Evolutionary conservation across 2,329 filamentous ascomycete genomes (phyloP), one percentile per base, ranked within the genome.

Genomic region (Colletotrichum karsti): DNA sequence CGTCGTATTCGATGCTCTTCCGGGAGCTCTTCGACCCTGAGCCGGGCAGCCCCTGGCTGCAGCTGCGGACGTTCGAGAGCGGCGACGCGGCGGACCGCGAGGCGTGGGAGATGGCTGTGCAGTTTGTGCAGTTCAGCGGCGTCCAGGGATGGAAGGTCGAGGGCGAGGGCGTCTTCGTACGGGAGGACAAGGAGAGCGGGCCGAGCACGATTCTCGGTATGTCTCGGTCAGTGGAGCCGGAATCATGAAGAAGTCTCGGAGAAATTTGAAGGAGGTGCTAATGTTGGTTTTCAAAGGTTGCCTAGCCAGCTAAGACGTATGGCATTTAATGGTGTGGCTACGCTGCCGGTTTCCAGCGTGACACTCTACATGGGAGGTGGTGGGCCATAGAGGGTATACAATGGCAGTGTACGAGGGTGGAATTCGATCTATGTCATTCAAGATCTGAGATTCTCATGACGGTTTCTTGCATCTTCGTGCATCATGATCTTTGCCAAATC

Each of bases 21-120:
- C 76, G 74, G 15, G 74, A 80, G 63, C 69, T 85, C 39, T 75
- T 82, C n/a, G 73, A 75, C 41, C 65, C 73, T 20, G 67, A 68
- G 4, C 73, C 73, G 7, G 70, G 71, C 3, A 73, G 67, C 15
- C 70, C 69, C 1, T 87, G 83, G 81, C 71, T 72, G n/a, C 71
- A 74, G n/a, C 75, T 88, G 10, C 77, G 75, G 20, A 77, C 80
- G 5, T 86, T 88, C 58, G 84, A 87, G 73, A 84, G 80, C 46
- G 85, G 85, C 26, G 85, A 88, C 67, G 75, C 79, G 0, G 79
- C 79, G 0, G 81, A 85, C 66, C 74, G 73, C 39, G 82, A 83
- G 60, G 79, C 80, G 3, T 87, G 85, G 85, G 76, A 80, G 1
- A 79, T 83, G 78, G 80, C 80, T 0, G 79, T 82, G 15, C 76